Evolutionary conservation across 2,329 filamentous ascomycete species (phyloP).

Genomic region (Aspergillus neotritici): DNA sequence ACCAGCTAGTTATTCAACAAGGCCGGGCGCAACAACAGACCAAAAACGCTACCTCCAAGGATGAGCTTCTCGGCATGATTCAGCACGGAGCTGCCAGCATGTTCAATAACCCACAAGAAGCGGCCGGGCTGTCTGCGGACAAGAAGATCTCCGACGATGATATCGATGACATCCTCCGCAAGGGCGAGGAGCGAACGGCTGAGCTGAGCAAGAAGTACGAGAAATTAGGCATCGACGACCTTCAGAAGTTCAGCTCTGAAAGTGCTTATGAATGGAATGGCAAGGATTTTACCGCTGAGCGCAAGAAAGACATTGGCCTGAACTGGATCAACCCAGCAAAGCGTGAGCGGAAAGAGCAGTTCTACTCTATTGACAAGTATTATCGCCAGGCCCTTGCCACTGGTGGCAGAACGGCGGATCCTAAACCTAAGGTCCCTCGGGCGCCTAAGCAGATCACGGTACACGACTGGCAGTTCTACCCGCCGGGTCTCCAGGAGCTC

Average conservation of each 20-base stretch:
- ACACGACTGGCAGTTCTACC: slow-evolving; percentile 98
- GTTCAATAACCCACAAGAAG: slow-evolving; percentile 67
- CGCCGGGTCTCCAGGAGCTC: slow-evolving; percentile 71
- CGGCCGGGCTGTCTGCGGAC: slow-evolving; percentile 55
- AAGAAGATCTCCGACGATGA: slow-evolving; percentile 74
- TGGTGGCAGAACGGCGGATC: slow-evolving; percentile 69
- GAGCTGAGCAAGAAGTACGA: slow-evolving; percentile 91
- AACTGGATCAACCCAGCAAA: slow-evolving; percentile 98
- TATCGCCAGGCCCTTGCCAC: slow-evolving; percentile 88
- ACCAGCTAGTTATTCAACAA: slow-evolving; percentile 97
- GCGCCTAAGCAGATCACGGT: slow-evolving; percentile 87
- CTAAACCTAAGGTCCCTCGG: slow-evolving; percentile 91
- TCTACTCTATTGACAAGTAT: slow-evolving; percentile 98
- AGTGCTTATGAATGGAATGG: slow-evolving; percentile 99
- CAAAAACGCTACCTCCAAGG: slow-evolving; percentile 90
- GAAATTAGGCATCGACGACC: slow-evolving; percentile 90
- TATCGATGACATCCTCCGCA: slow-evolving; percentile 79
- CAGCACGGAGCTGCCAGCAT: slow-evolving; percentile 97
- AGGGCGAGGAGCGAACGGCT: slow-evolving; percentile 83
- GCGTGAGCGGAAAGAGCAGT: slow-evolving; percentile 95
- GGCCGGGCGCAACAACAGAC: slow-evolving; percentile 84
- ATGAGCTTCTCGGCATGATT: slow-evolving; percentile 95
- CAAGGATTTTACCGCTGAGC: slow-evolving; percentile 76
- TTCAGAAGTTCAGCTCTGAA: slow-evolving; percentile 96
- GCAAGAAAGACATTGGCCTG: slow-evolving; percentile 86